Conservation (phyloP, 2,329 filamentous ascomycete species). For the Bimuria novae-zelandiae region DNA sequence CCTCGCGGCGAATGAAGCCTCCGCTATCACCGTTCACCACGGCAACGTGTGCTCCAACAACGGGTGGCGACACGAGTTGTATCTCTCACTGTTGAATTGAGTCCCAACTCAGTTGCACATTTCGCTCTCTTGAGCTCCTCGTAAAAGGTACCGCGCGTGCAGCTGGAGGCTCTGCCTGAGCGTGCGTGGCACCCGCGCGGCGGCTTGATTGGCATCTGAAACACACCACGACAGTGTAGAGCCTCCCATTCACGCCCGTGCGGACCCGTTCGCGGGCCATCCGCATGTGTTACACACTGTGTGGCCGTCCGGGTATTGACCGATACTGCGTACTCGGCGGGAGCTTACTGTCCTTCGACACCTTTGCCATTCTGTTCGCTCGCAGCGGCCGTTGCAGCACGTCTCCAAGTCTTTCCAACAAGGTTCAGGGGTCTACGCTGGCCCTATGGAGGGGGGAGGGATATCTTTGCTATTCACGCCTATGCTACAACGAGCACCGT, state of each 20-base stretch:
- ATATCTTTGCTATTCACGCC: background rate
- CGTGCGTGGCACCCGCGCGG: slow-evolving; percentile 22
- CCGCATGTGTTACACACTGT: slow-evolving; percentile 23
- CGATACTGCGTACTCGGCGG: background rate
- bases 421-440: slow-evolving; percentile 8
- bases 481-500: background rate
- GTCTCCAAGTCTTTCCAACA: slow-evolving; percentile 1
- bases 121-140: background rate
- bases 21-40: no score
- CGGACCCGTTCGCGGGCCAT: no score
- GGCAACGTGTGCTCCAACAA: background rate
- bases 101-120: no score
- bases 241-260: slow-evolving; percentile 9
- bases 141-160: background rate
- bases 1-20: slow-evolving; percentile 1
- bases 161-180: slow-evolving; percentile 1
- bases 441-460: background rate
- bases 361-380: background rate
- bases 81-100: no score
- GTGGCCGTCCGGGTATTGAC: slow-evolving; percentile 4
- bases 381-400: background rate
- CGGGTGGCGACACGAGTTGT: background rate
- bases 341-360: background rate
- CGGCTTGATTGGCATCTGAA: slow-evolving; percentile 37
- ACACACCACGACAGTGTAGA: slow-evolving; percentile 16